A percentile compares a stretch with the other conserved stretches of the same genome.
phyloP scores from a whole-genome alignment of 78 protist species.

The Monocercomonoides exilis region DNA sequence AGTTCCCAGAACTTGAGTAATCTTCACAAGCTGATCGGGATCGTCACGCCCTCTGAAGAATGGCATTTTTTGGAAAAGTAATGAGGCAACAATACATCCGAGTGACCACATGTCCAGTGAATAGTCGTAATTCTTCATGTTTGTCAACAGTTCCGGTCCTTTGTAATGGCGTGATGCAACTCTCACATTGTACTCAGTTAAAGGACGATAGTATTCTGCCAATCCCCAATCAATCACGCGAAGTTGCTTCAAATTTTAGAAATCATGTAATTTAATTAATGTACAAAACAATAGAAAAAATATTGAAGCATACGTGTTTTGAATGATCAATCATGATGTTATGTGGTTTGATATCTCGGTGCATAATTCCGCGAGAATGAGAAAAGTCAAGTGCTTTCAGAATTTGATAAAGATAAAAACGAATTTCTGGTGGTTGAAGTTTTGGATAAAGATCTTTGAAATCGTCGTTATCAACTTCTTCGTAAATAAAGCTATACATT shows the following conservation, averaged over 20 bases:
- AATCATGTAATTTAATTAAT: too few species aligned
- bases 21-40: slow-evolving; percentile 96
- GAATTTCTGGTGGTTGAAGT: slow-evolving; percentile 80
- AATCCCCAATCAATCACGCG: slow-evolving; percentile 92
- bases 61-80: slow-evolving; percentile 92
- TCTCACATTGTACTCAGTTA: slow-evolving; percentile 91
- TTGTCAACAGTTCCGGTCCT: slow-evolving; percentile 93
- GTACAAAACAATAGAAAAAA: not conserved
- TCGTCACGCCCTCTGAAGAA: slow-evolving; percentile 98
- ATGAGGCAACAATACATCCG: slow-evolving; percentile 96
- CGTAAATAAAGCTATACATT: slow-evolving; percentile 84
- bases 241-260: slow-evolving; percentile 18
- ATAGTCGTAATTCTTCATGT: slow-evolving; percentile 87
- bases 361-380: slow-evolving; percentile 86
- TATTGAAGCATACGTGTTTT: slow-evolving; percentile 19
- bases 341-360: slow-evolving; percentile 89
- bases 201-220: slow-evolving; percentile 96
- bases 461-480: slow-evolving; percentile 86
- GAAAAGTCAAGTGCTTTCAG: slow-evolving; percentile 75
- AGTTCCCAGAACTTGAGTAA: slow-evolving; percentile 92
- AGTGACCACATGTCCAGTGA: slow-evolving; percentile 94
- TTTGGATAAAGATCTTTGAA: slow-evolving; percentile 87
- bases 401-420: slow-evolving; percentile 90
- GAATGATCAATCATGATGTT: slow-evolving; percentile 97
- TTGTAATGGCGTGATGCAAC: slow-evolving; percentile 98